These are phyloP conservation scores for Salix purpurea DNA, from an alignment of 345 rosid genomes.

Conservation along the genomic window DNA sequence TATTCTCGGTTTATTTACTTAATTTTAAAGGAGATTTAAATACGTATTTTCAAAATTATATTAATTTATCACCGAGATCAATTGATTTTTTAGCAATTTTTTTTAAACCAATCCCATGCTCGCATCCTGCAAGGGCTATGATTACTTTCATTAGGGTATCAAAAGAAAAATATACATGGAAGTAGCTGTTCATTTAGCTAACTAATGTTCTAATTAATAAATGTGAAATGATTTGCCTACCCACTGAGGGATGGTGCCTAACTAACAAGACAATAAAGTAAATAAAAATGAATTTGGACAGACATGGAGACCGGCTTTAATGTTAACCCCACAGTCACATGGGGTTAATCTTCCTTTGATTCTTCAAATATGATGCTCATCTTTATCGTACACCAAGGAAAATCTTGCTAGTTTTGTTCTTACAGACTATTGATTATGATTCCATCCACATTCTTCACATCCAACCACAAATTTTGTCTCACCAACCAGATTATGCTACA, in stretches of 20 bases:
- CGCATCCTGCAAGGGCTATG: too few relatives aligned
- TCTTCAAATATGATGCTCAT: too few relatives aligned
- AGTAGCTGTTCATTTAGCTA: not conserved
- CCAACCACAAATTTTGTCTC: not conserved
- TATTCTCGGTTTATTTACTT: too few relatives aligned
- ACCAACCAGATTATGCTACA: not conserved
- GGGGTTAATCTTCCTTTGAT: slow-evolving; percentile 10
- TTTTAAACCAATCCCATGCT: too few relatives aligned
- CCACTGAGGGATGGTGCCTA: not conserved
- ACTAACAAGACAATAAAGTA: not conserved
- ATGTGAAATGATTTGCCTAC: not conserved
- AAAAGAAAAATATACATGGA: too few relatives aligned
- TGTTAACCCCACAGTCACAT: slow-evolving; percentile 32
- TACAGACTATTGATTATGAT: slow-evolving; percentile 1
- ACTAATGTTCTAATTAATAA: not conserved
- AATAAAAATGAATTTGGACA: not conserved
- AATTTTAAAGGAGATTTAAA: too few relatives aligned
- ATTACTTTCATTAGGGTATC: too few relatives aligned
- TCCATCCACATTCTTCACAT: slow-evolving; percentile 11
- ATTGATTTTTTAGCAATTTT: too few relatives aligned
- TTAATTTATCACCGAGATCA: too few relatives aligned
- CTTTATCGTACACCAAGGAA: not conserved
- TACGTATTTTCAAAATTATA: too few relatives aligned
- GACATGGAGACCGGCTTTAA: not conserved
- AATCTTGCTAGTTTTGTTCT: not conserved